phyloP scores from a whole-genome alignment of 2,329 filamentous ascomycete genomes.

The Metarhizium rileyi region DNA sequence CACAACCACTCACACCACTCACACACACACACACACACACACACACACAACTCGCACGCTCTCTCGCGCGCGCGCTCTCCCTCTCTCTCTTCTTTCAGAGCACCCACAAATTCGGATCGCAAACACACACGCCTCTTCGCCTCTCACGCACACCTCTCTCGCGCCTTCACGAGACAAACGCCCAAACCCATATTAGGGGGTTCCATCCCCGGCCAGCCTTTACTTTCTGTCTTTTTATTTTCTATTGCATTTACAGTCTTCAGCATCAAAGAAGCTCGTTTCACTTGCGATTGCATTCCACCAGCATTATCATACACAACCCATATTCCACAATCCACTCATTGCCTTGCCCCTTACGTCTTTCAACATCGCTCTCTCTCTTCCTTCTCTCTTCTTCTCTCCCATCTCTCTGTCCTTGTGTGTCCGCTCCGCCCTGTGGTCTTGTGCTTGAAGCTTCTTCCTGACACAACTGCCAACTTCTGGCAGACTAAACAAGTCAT shows the following conservation, averaged over 20 bases:
- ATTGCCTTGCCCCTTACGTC: background rate
- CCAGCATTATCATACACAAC: background rate
- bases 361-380: background rate
- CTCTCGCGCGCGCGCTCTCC: too few relatives aligned
- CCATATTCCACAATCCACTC: background rate
- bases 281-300: background rate
- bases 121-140: background rate
- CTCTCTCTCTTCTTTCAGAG: too few relatives aligned
- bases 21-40: too few relatives aligned
- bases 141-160: background rate
- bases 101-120: background rate
- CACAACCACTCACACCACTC: too few relatives aligned
- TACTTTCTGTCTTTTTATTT: background rate
- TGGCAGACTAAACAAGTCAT: background rate
- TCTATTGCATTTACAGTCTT: background rate
- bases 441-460: background rate
- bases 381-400: too few relatives aligned
- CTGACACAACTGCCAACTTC: background rate
- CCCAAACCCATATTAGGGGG: background rate
- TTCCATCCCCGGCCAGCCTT: background rate
- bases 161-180: background rate
- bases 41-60: too few relatives aligned
- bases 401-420: background rate
- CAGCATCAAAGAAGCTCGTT: background rate
- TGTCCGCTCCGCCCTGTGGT: background rate